Evolutionary conservation across 208 protist genomes (phyloP).

Genomic region (Leptomonas seymouri): DNA sequence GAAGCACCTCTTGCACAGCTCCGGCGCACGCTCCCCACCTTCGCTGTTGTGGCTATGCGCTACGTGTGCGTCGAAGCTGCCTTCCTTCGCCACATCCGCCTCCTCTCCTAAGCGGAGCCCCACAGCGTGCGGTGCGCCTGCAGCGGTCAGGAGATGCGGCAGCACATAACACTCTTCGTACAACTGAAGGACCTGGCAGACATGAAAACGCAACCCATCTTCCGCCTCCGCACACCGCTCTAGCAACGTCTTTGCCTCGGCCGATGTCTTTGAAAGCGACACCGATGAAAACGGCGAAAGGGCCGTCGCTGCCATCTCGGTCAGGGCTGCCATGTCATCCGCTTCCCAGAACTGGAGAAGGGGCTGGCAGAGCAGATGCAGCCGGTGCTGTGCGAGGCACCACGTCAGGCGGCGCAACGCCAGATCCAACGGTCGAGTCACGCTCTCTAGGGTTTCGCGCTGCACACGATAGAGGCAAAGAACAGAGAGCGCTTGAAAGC

Average conservation of each 20-base stretch:
- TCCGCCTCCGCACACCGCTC: neutral
- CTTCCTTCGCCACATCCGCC: neutral
- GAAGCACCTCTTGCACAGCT: neutral
- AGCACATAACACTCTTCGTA: constrained; percentile 32
- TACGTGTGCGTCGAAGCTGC: neutral
- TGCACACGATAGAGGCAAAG: constrained; percentile 20
- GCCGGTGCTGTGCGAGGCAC: constrained; percentile 26
- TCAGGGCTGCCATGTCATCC: neutral
- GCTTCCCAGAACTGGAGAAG: constrained; percentile 25
- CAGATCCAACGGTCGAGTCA: constrained; percentile 26
- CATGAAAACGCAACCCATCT: constrained; percentile 3
- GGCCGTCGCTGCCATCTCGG: neutral
- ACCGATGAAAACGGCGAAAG: neutral
- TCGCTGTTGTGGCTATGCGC: neutral
- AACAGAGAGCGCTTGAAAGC: constrained; percentile 14
- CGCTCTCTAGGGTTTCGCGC: constrained; percentile 18
- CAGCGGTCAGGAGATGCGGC: constrained; percentile 23
- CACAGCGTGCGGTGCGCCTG: neutral
- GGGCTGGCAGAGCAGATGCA: constrained; percentile 22
- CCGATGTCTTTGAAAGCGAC: neutral
- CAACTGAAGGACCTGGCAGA: constrained; percentile 8
- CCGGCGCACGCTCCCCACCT: neutral
- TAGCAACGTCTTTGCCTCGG: neutral
- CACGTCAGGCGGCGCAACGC: constrained; percentile 20
- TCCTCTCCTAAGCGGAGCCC: neutral